Base-by-base conservation (phyloP, 257 asterid genomes). In the Ilex asprella region DNA sequence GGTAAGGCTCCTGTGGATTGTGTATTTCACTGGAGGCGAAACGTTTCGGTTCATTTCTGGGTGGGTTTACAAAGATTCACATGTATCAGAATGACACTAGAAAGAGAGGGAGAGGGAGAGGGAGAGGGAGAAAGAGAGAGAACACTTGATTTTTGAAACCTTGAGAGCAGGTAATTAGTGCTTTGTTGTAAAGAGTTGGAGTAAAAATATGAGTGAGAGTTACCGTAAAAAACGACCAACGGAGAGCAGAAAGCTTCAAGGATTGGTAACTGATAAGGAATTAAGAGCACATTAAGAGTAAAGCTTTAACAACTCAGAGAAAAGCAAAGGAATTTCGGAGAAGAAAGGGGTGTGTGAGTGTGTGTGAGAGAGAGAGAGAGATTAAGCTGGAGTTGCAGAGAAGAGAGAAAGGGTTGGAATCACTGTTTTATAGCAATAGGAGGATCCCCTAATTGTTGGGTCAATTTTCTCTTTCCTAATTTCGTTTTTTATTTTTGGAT, bases 1-100 rank as follows among this genome's bases (percentile, higher is more conserved):
- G 10, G 79, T 81, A 30, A 68, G 27, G 2, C 60, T 76, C 12
- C 35, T 63, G 16, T 72, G 72, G 16, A 79, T 70, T 2, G 73
- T 61, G 14, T 66, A 56, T 56, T 77, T 78, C 59, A 58, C 63
- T 35, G 70, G 57, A 13, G 39, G n/a, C 3, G 63, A 64, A 14
- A 15, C 7, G 59, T 56, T 47, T 4, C 30, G 6, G 35, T 39
- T 50, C 76, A 75, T 70, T 56, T 46, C 10, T 6, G 47, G 47
- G 7, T 41, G 47, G 47, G 0, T 6, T 6, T 7, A 11, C 7
- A 41, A 41, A 11, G 47, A 41, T 41, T 41, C 47, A 41, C 47
- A 41, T 41, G 47, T 1, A 41, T 41, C 47, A 6, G 47, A 21
- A 21, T 21, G 27, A 21, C 27, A 21, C 27, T 21, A 21, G 27